Percentiles rank a stretch among this genome's conserved stretches.
phyloP scores from a whole-genome alignment of 78 protist genomes.

The Protostelium mycophagum region DNA sequence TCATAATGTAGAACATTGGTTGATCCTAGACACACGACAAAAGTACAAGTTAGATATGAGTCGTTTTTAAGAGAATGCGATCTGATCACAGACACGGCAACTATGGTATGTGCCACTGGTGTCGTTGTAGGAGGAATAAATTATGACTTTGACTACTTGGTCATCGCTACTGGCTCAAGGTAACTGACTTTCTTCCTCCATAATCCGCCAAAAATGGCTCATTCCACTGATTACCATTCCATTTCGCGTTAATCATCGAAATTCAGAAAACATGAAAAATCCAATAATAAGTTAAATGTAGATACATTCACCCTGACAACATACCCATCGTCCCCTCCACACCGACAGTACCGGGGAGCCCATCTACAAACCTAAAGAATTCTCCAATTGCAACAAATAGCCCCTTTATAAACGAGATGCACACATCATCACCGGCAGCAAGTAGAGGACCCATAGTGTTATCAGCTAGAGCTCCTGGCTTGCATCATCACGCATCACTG shows the following conservation, averaged over 20 bases:
- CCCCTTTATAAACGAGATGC: no score
- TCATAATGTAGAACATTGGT: slow-evolving; percentile 27
- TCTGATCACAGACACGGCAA: slow-evolving; percentile 32
- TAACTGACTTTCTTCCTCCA: no score
- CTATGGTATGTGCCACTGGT: neutral
- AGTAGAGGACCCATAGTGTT: no score
- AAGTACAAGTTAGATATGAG: slow-evolving; percentile 46
- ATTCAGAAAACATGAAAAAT: no score
- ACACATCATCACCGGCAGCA: no score
- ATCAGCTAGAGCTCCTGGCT: neutral
- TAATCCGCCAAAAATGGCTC: no score
- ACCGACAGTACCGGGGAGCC: neutral
- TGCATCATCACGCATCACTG: neutral
- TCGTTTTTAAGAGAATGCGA: slow-evolving; percentile 41
- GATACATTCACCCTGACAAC: slow-evolving; percentile 21
- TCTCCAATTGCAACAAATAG: no score
- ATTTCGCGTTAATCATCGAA: no score
- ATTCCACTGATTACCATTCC: no score
- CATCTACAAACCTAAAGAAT: neutral
- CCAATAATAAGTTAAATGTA: slow-evolving; percentile 28
- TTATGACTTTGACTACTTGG: slow-evolving; percentile 37
- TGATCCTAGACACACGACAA: slow-evolving; percentile 29
- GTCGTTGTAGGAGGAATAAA: slow-evolving; percentile 26
- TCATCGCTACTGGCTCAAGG: slow-evolving; percentile 46
- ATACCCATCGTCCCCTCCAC: neutral